phyloP scores from a whole-genome alignment of 192 early-diverging fungal genomes.

The Backusella australiensis region DNA sequence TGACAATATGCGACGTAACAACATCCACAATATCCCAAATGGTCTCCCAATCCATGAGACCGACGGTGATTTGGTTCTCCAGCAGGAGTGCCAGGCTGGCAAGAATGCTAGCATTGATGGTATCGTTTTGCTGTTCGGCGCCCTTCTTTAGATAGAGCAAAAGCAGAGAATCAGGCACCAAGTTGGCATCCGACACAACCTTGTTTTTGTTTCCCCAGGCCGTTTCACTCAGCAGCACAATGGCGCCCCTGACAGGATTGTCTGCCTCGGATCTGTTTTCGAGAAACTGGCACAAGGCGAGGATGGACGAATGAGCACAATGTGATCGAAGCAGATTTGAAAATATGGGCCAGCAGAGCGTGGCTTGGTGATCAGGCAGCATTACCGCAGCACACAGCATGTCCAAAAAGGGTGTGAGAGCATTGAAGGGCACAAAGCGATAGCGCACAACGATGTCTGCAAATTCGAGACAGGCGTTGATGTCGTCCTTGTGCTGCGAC shows the following conservation, averaged over 20 bases:
- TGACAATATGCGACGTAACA: background rate
- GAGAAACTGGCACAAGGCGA: conserved; percentile 54
- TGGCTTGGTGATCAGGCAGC: background rate
- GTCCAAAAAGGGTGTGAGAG: conserved; percentile 46
- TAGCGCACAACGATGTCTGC: conserved; percentile 56
- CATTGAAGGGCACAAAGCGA: conserved; percentile 48
- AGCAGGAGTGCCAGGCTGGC: conserved; percentile 5
- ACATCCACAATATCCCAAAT: conserved; percentile 34
- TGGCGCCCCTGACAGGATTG: conserved; percentile 49
- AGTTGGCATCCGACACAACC: conserved; percentile 18
- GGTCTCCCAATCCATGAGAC: conserved; percentile 34
- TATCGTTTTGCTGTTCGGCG: conserved; percentile 9
- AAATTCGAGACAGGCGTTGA: conserved; percentile 43
- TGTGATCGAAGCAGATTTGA: conserved; percentile 62
- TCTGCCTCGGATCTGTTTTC: conserved; percentile 21
- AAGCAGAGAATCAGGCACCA: conserved; percentile 28
- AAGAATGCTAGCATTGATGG: conserved; percentile 23
- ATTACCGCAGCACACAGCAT: conserved; percentile 47
- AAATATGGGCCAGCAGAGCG: conserved; percentile 53
- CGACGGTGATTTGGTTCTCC: conserved; percentile 14
- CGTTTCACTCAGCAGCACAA: conserved; percentile 52
- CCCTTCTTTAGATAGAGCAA: conserved; percentile 31
- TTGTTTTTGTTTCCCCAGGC: conserved; percentile 47
- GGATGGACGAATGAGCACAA: conserved; percentile 55
- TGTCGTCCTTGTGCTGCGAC: conserved; percentile 43